Conservation (phyloP, 371 early-diverging fungal genomes). For the Amoeboaphelidium occidentale region DNA sequence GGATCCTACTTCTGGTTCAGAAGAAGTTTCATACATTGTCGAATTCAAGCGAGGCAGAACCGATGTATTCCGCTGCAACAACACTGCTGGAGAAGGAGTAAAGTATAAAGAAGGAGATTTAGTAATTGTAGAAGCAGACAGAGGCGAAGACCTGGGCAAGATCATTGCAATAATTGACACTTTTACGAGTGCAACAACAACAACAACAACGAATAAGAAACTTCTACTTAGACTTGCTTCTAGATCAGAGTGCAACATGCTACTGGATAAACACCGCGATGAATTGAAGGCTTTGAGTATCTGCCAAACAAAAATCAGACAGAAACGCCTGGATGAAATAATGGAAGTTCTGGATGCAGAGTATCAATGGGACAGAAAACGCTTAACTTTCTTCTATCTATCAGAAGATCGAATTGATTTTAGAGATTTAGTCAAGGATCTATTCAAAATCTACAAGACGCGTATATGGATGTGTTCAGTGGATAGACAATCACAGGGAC, state of each 20-base stretch:
- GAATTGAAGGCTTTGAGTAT: conserved; percentile 61
- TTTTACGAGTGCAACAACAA: neutral
- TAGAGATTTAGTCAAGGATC: conserved; percentile 87
- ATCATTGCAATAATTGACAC: conserved; percentile 21
- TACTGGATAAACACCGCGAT: conserved; percentile 47
- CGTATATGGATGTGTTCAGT: conserved; percentile 85
- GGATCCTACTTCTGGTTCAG: neutral
- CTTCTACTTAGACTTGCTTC: conserved; percentile 32
- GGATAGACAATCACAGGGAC: neutral
- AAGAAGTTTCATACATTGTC: conserved; percentile 37
- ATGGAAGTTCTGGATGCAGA: conserved; percentile 93
- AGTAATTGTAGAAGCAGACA: conserved; percentile 86
- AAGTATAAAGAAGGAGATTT: conserved; percentile 35
- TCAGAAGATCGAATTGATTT: conserved; percentile 94
- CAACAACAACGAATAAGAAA: neutral
- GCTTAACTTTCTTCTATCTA: conserved; percentile 80
- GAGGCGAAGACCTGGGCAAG: conserved; percentile 80
- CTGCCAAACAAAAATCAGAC: conserved; percentile 63
- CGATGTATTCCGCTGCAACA: conserved; percentile 42
- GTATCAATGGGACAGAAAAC: conserved; percentile 92
- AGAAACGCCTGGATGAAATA: conserved; percentile 34
- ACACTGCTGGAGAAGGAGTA: conserved; percentile 13
- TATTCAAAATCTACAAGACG: conserved; percentile 96
- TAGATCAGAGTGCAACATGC: conserved; percentile 38
- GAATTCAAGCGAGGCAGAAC: conserved; percentile 71